A percentile compares a stretch with the other conserved stretches of the same genome.
These are phyloP conservation scores for Noccaea caerulescens DNA, from an alignment of 345 rosid species.

Conservation along the genomic window DNA sequence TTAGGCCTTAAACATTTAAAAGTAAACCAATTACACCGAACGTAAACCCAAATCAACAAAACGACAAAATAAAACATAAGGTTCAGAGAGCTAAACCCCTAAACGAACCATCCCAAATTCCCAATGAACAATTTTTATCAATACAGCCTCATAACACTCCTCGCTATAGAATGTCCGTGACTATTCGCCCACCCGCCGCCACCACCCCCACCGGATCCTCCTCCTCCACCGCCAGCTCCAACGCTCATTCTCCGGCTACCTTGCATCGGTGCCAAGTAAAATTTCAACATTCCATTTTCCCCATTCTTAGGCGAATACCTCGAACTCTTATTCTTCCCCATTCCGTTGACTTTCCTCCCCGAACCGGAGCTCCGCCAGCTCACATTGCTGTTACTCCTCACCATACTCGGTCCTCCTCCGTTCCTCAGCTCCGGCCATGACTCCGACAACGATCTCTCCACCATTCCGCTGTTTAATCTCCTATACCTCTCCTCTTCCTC, in stretches of 20 bases:
- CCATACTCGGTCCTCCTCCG: constrained; percentile 68
- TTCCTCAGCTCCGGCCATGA: constrained; percentile 89
- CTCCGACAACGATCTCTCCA: constrained; percentile 89
- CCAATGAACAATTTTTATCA: constrained; percentile 50
- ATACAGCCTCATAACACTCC: constrained; percentile 84
- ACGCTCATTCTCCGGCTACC: constrained; percentile 50
- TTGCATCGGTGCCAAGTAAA: constrained; percentile 77
- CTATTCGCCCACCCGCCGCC: constrained; percentile 57
- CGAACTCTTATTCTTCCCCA: constrained; percentile 83
- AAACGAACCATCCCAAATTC: constrained; percentile 20
- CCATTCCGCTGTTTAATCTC: constrained; percentile 63
- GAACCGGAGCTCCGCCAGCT: constrained; percentile 80
- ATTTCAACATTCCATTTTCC: constrained; percentile 79
- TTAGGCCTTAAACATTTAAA: constrained; percentile 32
- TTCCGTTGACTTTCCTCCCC: constrained; percentile 55
- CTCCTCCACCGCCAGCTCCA: constrained; percentile 37
- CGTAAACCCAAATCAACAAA: constrained; percentile 39
- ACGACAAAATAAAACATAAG: constrained; percentile 11
- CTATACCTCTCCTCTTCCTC: constrained; percentile 85
- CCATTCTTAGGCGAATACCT: constrained; percentile 76
- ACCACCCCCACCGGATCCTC: constrained; percentile 30
- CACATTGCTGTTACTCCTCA: constrained; percentile 95
- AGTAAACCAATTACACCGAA: constrained; percentile 44
- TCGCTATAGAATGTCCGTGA: constrained; percentile 88
- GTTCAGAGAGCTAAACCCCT: constrained; percentile 33